Evolutionary conservation across 116 monocot genomes (phyloP), one percentile per base, ranked within the genome.

Genomic region (Iris pallida): DNA sequence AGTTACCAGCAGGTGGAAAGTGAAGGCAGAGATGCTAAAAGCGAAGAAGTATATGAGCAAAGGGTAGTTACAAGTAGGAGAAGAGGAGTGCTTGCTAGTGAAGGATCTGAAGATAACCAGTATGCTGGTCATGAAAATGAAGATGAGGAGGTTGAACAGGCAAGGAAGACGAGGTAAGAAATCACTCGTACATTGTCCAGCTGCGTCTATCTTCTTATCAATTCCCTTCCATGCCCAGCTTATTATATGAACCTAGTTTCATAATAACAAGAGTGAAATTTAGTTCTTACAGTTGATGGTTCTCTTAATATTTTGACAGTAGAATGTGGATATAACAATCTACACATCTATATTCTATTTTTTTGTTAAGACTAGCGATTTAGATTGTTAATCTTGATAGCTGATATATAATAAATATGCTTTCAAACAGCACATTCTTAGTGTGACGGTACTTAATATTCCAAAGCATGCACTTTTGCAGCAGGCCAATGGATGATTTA

Each of bases 401-500:
- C 49, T 51, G 49, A 51, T 9, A 51, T 51, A 4, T 1, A 51
- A 30, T 30, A 30, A 30, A 30, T 30, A 30, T 30, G 30, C 30
- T 30, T 30, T 30, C 30, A 30, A 30, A 30, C 30, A 30, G 30
- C 30, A 30, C 30, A 30, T 30, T 30, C 30, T 30, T 30, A 30
- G 30, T 30, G 30, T 30, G 30, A 30, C 30, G 30, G 30, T 17
- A 42, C 9, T 13, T 54, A 6, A 16, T 67, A 12, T 60, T 17
- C 19, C 10, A 45, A 10, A 20, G 20, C 40, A 47, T 55, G 5
- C 64, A n/a, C 12, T 70, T 65, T 41, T 61, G 17, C 63, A 45
- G 54, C 59, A 82, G 79, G 49, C 57, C 66, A 48, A 61, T 77
- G 18, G 80, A 47, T 72, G 83, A 76, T 20, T 66, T 81, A 65